phyloP scores from a whole-genome alignment of 345 rosid genomes.

The Cardamine chenopodiifolia region DNA sequence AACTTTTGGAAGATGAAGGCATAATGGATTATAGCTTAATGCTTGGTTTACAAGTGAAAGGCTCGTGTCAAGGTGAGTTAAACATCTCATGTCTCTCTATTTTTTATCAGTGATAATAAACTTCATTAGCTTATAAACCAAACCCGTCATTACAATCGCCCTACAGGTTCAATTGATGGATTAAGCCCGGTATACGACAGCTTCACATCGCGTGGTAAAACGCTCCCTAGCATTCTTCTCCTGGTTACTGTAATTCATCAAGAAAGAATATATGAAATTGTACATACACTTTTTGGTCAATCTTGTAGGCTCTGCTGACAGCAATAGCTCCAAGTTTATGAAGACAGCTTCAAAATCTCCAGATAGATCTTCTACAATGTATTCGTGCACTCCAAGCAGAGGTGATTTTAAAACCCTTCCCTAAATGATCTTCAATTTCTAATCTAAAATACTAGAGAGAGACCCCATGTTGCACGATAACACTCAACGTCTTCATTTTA shows the following conservation, averaged over 20 bases:
- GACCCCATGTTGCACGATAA: not conserved
- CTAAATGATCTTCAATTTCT: not conserved
- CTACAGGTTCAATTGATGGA: slow-evolving; percentile 39
- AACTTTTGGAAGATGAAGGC: slow-evolving; percentile 58
- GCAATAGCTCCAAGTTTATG: slow-evolving; percentile 33
- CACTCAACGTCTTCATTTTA: not conserved
- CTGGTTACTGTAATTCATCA: not conserved
- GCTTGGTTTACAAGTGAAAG: slow-evolving; percentile 53
- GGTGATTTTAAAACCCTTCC: slow-evolving; percentile 13
- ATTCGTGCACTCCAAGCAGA: slow-evolving; percentile 45
- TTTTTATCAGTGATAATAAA: not conserved
- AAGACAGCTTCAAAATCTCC: slow-evolving; percentile 40
- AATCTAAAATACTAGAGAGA: not conserved
- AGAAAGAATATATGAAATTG: not conserved
- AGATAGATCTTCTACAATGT: slow-evolving; percentile 42
- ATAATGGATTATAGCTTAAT: slow-evolving; percentile 61
- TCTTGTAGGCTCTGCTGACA: slow-evolving; percentile 41
- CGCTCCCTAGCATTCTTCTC: not conserved
- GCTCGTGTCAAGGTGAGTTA: slow-evolving; percentile 47
- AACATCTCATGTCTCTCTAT: slow-evolving; percentile 8
- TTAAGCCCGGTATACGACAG: slow-evolving; percentile 37
- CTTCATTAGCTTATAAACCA: not conserved
- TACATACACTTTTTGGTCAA: not conserved
- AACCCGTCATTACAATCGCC: not conserved
- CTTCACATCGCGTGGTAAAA: slow-evolving; percentile 38